A percentile compares a stretch with the other conserved stretches of the same genome.
Conservation (phyloP, 2,329 filamentous ascomycete genomes). For the Ascochyta pisi region DNA sequence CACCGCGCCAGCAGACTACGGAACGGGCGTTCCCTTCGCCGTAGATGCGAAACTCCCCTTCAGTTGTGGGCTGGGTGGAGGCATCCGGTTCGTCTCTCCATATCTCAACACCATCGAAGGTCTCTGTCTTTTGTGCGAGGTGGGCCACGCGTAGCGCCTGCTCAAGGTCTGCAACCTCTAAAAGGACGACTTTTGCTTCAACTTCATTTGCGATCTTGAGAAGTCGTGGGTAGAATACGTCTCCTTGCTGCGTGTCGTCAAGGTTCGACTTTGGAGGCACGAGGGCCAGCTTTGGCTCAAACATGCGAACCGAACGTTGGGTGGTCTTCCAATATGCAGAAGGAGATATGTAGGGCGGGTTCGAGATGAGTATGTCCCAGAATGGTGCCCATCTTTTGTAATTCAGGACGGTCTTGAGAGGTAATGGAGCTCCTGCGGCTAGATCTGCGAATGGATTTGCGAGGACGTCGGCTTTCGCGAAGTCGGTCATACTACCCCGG, state of each 20-base stretch:
- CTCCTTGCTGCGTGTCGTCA: constrained; percentile 43
- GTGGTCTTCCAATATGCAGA: constrained; percentile 68
- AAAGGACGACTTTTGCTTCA: constrained; percentile 63
- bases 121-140: constrained; percentile 45
- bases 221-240: constrained; percentile 73
- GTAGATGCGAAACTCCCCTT: constrained; percentile 35
- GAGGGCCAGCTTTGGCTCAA: constrained; percentile 81
- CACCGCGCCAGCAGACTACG: constrained; percentile 52
- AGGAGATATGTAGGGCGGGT: constrained; percentile 88
- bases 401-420: constrained; percentile 28
- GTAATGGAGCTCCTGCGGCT: constrained; percentile 13
- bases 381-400: constrained; percentile 22
- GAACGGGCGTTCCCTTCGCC: constrained; percentile 54
- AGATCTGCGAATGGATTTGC: constrained; percentile 57
- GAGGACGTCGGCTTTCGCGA: constrained; percentile 56
- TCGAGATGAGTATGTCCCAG: constrained; percentile 76
- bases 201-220: constrained; percentile 61
- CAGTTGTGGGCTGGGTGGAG: neutral
- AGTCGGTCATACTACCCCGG: constrained; percentile 48
- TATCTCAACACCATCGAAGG: constrained; percentile 63
- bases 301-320: constrained; percentile 76
- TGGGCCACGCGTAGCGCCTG: constrained; percentile 71
- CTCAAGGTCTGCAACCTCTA: constrained; percentile 74
- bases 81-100: constrained; percentile 69
- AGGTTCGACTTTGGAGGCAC: constrained; percentile 54